These are phyloP conservation scores for Triangularia verruculosa DNA, from an alignment of 2,329 filamentous ascomycete genomes.

Conservation along the genomic window DNA sequence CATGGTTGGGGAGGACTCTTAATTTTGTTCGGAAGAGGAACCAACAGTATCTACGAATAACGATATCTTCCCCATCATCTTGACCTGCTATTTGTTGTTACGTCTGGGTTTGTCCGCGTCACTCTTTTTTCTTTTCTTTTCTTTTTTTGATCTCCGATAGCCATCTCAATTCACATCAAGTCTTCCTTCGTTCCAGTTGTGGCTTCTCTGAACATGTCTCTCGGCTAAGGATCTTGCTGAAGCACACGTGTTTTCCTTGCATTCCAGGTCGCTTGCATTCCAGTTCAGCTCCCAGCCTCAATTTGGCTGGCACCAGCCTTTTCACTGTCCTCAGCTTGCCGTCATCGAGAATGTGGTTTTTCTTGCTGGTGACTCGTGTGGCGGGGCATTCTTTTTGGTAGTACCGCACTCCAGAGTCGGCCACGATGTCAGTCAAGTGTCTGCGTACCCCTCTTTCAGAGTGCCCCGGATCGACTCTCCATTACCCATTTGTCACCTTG, in stretches of 20 bases:
- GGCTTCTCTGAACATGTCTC: not conserved
- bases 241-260: not conserved
- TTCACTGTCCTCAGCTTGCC: not conserved
- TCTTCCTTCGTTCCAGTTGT: not conserved
- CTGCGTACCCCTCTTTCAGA: too few relatives aligned
- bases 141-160: not conserved
- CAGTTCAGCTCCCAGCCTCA: not conserved
- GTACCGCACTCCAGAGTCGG: too few relatives aligned
- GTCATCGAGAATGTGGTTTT: slow-evolving; percentile 9
- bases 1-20: slow-evolving; percentile 52
- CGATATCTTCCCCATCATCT: not conserved
- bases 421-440: too few relatives aligned
- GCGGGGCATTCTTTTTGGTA: slow-evolving; percentile 8
- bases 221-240: not conserved
- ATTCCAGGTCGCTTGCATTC: not conserved
- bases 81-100: not conserved
- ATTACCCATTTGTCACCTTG: not conserved
- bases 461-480: not conserved
- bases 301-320: not conserved
- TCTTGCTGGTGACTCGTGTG: not conserved
- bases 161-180: not conserved
- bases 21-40: not conserved
- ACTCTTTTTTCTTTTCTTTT: not conserved
- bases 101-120: not conserved
- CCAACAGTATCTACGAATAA: slow-evolving; percentile 8